Base-by-base conservation (phyloP, 2,329 filamentous ascomycete species). In the Diplodia seriata region DNA sequence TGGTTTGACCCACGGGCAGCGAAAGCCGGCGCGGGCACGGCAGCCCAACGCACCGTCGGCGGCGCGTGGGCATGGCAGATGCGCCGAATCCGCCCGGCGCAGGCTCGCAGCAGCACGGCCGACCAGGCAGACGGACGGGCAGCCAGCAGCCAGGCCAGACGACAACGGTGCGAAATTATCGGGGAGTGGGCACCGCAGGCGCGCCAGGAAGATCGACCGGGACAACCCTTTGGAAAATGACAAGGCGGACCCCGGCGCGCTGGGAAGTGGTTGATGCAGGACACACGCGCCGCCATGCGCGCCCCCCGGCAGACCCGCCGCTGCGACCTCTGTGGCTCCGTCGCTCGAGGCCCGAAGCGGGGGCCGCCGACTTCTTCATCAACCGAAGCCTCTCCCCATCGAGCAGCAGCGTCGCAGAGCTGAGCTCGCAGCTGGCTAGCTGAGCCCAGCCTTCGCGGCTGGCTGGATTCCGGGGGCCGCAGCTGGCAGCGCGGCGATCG, bases 131-230 rank as follows among this genome's bases (percentile, higher is more conserved):
- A 9, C 33, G 14, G 33, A 3, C 33, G 33, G 33, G 9, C 33
- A 11, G 33, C 3, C 33, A 36, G 9, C 2, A 2, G 33, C 2
- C 33, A 36, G 33, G 33, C 33, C 33, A 36, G 33, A 36, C 33
- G 11, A 12, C 8, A 36, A 36, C 33, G 33, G 33, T 36, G 33
- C 33, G 33, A 36, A 36, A 36, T 36, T 36, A 36, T 36, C 33
- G 33, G 33, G 33, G 23, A 23, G 33, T 36, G 33, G 33, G 33
- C 33, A 36, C 33, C 36, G 56, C 20, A 23, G 14, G 26, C 23
- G 40, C 7, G 11, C 33, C 43, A 36, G 50, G 59, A 31, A 33
- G 59, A 63, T 63, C 59, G 59, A 38, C 59, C 59, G 59, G 59
- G 59, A 63, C 50, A 51, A 51, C 43, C 59, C 59, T 51, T 63